Evolutionary conservation across 441 rosid species (phyloP), one percentile per base, ranked within the genome.

Genomic region (Populus hybrid): DNA sequence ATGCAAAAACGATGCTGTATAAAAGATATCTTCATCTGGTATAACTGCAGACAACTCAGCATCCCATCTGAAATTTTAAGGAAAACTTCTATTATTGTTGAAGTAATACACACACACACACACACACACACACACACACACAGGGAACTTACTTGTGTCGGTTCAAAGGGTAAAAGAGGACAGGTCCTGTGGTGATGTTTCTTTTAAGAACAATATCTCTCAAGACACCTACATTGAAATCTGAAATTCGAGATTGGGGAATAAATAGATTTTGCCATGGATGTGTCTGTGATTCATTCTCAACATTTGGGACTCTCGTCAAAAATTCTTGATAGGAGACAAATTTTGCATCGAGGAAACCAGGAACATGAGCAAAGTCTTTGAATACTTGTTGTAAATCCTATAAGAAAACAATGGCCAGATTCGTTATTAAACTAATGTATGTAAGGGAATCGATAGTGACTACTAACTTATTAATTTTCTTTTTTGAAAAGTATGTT

Each of bases 221-320:
- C 80, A 94, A 83, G 65, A 94, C 92, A 66, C 93, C 93, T 0
- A 83, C 70, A 70, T 92, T 83, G 81, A 95, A 91, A 67, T 86
- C 86, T 3, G 28, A 46, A 12, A 95, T 85, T 6, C 83, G 75
- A n/a, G 99, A 95, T 83, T 81, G 85, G 2, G 99, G 98, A 61
- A 94, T 78, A 50, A 95, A 93, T 3, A 95, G 86, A 77, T 94
- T 93, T 61, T 92, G 77, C 97, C 98, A 93, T 38, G 99, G 98
- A 85, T 95, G 99, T 10, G 89, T 73, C 68, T 79, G 82, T 10
- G 88, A 90, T 12, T 85, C 85, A 40, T 77, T 74, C 80, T 87
- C 92, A 75, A 78, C 88, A 46, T 76, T 73, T 70, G 85, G 89
- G 16, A 91, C 97, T 86, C 98, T 87, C 72, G 88, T 83, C 77